Conservation (phyloP, 2,329 filamentous ascomycete species). For the Epichloe gansuensis region DNA sequence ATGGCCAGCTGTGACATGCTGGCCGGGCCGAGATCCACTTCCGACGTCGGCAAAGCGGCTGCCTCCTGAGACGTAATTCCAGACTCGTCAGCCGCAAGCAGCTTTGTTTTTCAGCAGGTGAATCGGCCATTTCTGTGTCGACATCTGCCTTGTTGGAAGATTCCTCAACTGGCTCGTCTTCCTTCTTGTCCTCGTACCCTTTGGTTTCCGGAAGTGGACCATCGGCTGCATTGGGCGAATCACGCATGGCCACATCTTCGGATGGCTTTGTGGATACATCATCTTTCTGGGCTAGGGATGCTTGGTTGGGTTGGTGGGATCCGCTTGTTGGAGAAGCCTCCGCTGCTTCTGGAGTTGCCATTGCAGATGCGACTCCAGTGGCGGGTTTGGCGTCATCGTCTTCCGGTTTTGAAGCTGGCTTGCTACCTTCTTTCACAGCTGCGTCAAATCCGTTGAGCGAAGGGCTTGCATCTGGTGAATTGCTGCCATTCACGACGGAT, state of each 20-base stretch:
- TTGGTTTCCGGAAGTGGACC: neutral
- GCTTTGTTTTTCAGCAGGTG: conserved; percentile 8
- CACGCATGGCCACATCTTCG: conserved; percentile 1
- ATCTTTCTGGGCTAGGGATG: neutral
- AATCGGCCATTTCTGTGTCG: conserved; percentile 18
- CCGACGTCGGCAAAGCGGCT: conserved; percentile 17
- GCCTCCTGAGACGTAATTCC: conserved; percentile 7
- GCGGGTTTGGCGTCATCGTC: neutral
- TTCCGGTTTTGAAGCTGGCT: neutral
- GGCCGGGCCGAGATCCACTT: conserved; percentile 23
- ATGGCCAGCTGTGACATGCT: conserved; percentile 28
- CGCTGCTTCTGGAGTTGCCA: neutral
- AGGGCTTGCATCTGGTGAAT: neutral
- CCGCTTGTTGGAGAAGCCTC: neutral
- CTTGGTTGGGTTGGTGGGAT: neutral
- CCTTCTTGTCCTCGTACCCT: neutral
- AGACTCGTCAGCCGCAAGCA: conserved; percentile 9
- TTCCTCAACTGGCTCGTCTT: neutral
- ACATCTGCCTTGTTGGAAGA: neutral
- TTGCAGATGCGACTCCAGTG: neutral
- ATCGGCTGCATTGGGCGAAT: neutral
- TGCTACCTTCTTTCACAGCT: neutral
- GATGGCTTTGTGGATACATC: neutral
- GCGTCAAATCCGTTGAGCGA: conserved; percentile 4
- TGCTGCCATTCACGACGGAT: conserved; percentile 9